Percentiles rank a stretch among this genome's conserved stretches.
Conservation (phyloP, 495 filamentous ascomycete species). For the Xylaria palmicola region DNA sequence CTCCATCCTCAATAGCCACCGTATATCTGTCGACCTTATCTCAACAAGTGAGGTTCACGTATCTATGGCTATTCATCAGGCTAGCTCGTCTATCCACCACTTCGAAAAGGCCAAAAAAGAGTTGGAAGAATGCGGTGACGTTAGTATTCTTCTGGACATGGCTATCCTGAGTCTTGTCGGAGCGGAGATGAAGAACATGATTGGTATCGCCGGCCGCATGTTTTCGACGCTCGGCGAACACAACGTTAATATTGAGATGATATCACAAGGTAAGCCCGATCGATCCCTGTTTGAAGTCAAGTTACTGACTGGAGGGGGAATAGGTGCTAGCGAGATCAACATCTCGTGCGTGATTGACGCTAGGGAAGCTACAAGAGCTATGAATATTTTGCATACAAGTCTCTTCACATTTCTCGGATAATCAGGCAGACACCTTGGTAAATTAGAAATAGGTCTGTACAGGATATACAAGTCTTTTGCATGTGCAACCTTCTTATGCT, state of each 20-base stretch:
- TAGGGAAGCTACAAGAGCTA: slow-evolving; percentile 81
- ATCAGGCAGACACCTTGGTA: not conserved
- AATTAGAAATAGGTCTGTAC: not conserved
- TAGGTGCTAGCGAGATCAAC: slow-evolving; percentile 97
- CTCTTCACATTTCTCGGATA: slow-evolving; percentile 70
- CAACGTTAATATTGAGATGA: slow-evolving; percentile 95
- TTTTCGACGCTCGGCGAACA: slow-evolving; percentile 86
- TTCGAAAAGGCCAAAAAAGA: slow-evolving; percentile 68
- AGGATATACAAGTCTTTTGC: not conserved
- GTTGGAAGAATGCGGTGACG: slow-evolving; percentile 72
- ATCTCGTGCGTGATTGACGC: slow-evolving; percentile 96
- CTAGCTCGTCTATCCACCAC: slow-evolving; percentile 61
- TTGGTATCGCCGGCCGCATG: slow-evolving; percentile 86
- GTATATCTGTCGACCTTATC: slow-evolving; percentile 86
- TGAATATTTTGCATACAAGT: slow-evolving; percentile 93
- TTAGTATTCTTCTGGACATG: slow-evolving; percentile 84
- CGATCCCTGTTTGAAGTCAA: not conserved
- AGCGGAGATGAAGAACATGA: slow-evolving; percentile 91
- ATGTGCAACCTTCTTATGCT: not conserved
- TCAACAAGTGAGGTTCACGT: slow-evolving; percentile 94
- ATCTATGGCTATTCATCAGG: slow-evolving; percentile 87
- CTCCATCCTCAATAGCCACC: slow-evolving; percentile 73
- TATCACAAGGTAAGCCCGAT: slow-evolving; percentile 74
- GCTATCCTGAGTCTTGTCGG: slow-evolving; percentile 90
- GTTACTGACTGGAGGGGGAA: slow-evolving; percentile 20